Percentiles rank a stretch among this genome's conserved stretches.
These are phyloP conservation scores for Solanum chacoense DNA, from an alignment of 305 asterid species.

Conservation along the genomic window DNA sequence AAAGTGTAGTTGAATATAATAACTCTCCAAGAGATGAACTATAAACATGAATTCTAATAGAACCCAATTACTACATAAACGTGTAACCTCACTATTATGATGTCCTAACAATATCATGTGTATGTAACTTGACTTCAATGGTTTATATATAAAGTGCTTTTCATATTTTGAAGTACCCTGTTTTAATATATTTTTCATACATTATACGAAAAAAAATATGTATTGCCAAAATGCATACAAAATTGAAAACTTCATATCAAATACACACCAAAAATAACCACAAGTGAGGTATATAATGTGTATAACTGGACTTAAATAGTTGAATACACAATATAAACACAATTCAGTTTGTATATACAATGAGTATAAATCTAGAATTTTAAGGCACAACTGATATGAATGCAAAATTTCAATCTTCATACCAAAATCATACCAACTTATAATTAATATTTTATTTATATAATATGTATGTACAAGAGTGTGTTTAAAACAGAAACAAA, in stretches of 20 bases:
- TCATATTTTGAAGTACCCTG: background rate
- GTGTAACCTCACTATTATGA: background rate
- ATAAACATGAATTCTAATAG: background rate
- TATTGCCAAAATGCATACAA: background rate
- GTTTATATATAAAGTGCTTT: too few relatives aligned
- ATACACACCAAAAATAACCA: background rate
- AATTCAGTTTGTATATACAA: background rate
- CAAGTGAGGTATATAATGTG: background rate
- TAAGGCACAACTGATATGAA: background rate
- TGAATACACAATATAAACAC: background rate
- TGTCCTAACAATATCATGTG: background rate
- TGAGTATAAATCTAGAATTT: too few relatives aligned
- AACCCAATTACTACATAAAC: background rate
- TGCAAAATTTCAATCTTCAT: background rate
- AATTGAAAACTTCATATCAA: background rate
- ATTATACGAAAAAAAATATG: too few relatives aligned
- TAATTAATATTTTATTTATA: too few relatives aligned
- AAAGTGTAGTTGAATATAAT: too few relatives aligned
- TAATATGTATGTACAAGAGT: too few relatives aligned
- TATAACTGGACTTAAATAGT: background rate
- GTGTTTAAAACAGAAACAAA: too few relatives aligned
- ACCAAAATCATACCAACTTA: background rate
- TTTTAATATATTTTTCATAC: background rate
- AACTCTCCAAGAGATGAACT: background rate
- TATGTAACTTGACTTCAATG: background rate